Percentiles rank a stretch among this genome's conserved stretches.
Evolutionary conservation across 805 yeast genomes (phyloP).

Genomic region (Zygoascus bituminiphila): DNA sequence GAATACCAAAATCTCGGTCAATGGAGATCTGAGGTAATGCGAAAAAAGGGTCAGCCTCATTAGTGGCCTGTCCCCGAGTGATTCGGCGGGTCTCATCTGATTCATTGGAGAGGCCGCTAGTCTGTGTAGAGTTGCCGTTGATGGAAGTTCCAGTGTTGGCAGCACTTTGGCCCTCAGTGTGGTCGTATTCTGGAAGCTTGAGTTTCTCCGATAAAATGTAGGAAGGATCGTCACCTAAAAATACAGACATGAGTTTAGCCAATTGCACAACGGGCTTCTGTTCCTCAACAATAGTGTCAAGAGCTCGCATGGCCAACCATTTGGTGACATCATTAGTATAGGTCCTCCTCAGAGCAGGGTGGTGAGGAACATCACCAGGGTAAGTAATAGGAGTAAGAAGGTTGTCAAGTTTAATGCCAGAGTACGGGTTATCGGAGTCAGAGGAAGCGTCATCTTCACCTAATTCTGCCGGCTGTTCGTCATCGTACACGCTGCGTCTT

Average conservation of each 20-base stretch:
- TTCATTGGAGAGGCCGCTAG: conserved; percentile 4
- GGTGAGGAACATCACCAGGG: conserved; percentile 69
- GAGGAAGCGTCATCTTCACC: conserved; percentile 22
- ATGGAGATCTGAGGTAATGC: conserved; percentile 44
- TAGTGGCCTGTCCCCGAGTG: conserved; percentile 25
- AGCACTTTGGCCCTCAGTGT: conserved; percentile 18
- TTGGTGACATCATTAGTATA: conserved; percentile 51
- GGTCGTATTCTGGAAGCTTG: conserved; percentile 54
- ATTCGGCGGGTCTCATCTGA: conserved; percentile 18
- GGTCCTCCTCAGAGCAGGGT: conserved; percentile 60
- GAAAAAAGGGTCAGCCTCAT: conserved; percentile 54
- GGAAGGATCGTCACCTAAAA: conserved; percentile 80
- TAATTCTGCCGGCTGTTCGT: conserved; percentile 13
- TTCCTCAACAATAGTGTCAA: conserved; percentile 73
- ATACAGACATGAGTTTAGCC: conserved; percentile 62
- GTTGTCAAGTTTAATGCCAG: conserved; percentile 44
- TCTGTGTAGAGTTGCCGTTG: conserved; percentile 13
- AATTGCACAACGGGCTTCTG: conserved; percentile 67
- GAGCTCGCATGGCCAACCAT: conserved; percentile 60
- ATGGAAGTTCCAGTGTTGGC: conserved; percentile 9
- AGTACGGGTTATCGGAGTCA: conserved; percentile 33
- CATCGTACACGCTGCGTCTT: conserved; percentile 24
- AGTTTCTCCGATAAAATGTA: conserved; percentile 56
- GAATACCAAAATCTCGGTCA: conserved; percentile 45
- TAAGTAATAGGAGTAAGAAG: conserved; percentile 71